phyloP scores from a whole-genome alignment of 1,284 basidiomycete genomes.

The Phylloporus gajari region DNA sequence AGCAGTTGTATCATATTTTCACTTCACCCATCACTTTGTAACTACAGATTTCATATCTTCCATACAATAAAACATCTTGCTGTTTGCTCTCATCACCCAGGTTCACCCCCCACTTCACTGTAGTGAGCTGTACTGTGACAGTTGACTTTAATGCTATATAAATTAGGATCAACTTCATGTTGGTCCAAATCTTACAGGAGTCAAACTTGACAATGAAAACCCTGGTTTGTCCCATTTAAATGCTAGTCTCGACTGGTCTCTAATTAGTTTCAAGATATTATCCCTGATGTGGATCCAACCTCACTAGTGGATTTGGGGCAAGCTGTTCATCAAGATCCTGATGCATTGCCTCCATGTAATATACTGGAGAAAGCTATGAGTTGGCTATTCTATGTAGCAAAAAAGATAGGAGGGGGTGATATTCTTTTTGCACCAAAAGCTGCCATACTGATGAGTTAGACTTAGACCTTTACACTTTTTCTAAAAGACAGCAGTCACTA shows the following conservation, averaged over 20 bases:
- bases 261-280: conserved; percentile 53
- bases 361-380: conserved; percentile 62
- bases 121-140: too few species aligned
- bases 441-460: conserved; percentile 68
- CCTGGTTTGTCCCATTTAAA: conserved; percentile 47
- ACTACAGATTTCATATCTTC: too few species aligned
- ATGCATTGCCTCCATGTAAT: conserved; percentile 76
- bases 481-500: not conserved
- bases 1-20: too few species aligned
- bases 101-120: too few species aligned
- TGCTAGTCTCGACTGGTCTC: not conserved
- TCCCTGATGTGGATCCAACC: conserved; percentile 65
- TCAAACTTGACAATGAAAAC: conserved; percentile 70
- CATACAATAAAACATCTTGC: too few species aligned
- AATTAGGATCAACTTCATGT: too few species aligned
- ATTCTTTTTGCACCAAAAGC: conserved; percentile 84
- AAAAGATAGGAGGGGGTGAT: conserved; percentile 64
- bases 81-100: too few species aligned
- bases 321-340: conserved; percentile 72
- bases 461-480: not conserved
- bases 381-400: conserved; percentile 53
- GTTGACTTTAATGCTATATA: too few species aligned
- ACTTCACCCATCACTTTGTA: too few species aligned
- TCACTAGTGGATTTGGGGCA: conserved; percentile 61
- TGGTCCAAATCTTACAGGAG: too few species aligned